Percentiles rank a stretch among this genome's conserved stretches.
phyloP scores from a whole-genome alignment of 2,329 filamentous ascomycete genomes.

The Blastomyces parvus region DNA sequence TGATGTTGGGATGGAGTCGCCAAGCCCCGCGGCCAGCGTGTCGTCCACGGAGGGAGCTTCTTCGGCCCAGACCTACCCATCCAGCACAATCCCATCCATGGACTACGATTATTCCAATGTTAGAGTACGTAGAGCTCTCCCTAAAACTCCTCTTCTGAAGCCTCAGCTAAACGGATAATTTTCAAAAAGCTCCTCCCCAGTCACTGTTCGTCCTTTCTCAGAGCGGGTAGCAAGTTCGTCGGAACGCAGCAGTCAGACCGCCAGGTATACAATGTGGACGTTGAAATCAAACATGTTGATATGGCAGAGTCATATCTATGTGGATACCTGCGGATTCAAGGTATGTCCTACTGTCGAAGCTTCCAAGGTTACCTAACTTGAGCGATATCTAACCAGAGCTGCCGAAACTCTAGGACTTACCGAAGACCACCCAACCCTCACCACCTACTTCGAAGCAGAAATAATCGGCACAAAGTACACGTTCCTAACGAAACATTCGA shows the following conservation, averaged over 20 bases:
- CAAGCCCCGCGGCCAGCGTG: conserved; percentile 25
- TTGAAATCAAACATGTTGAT: conserved; percentile 94
- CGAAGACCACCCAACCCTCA: conserved; percentile 91
- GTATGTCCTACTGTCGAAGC: conserved; percentile 37
- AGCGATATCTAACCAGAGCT: neutral
- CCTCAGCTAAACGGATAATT: conserved; percentile 15
- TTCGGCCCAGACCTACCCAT: conserved; percentile 24
- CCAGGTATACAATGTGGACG: conserved; percentile 88
- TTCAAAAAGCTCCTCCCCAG: conserved; percentile 56
- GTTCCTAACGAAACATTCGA: conserved; percentile 81
- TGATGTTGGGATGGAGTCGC: conserved; percentile 25
- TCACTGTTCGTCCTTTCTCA: conserved; percentile 76
- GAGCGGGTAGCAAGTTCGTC: conserved; percentile 76
- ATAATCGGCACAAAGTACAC: conserved; percentile 91
- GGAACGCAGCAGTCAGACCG: conserved; percentile 90
- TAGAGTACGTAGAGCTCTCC: conserved; percentile 37
- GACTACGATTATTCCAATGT: conserved; percentile 48
- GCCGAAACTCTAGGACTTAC: conserved; percentile 58
- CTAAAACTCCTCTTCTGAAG: neutral
- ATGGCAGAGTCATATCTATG: conserved; percentile 90
- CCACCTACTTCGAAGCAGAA: conserved; percentile 96
- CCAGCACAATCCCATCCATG: conserved; percentile 36
- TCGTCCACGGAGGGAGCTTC: conserved; percentile 30
- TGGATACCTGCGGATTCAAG: conserved; percentile 91
- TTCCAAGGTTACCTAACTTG: conserved; percentile 4